Evolutionary conservation across 805 yeast species (phyloP), one percentile per base, ranked within the genome.

Genomic region (Cephaloascus fragrans): DNA sequence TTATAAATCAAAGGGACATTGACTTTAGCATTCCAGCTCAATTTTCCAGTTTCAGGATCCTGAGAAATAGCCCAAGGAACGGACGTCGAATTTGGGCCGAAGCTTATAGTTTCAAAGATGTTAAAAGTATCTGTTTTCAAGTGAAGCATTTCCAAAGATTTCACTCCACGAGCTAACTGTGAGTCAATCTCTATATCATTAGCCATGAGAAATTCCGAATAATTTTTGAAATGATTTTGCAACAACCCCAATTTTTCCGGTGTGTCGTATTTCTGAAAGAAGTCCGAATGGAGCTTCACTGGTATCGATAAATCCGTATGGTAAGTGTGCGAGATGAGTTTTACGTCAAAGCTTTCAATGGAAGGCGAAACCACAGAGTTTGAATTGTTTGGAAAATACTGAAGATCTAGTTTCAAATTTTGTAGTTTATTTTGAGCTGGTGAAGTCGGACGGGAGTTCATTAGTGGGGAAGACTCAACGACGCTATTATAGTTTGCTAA

Each of bases 291-390:
- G 17, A 67, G 43, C 19, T 56, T 53, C 36, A 61, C 47, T 4
- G 70, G 71, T 23, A 67, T 46, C 3, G 71, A 70, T 39, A 57
- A 64, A 18, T 63, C 69, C 3, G 70, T 52, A 32, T 53, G 48
- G 45, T 59, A 64, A 1, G 71, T 47, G 71, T 71, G 66, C 14
- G 62, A 53, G 2, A 66, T 61, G 5, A 66, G 47, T 41, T 62
- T 64, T 17, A 53, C 41, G 12, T 64, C 71, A 14, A 67, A 49
- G 41, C 42, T 48, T 15, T 53, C 46, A 15, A 67, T 60, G 8
- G 41, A 46, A 1, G 71, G 72, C 0, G 70, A 70, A 36, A 43
- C 45, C 14, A 44, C 31, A 2, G 45, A 38, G 4, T 47, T 41
- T 16, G 28, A 23, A 8, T 55, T 60, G 3, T 37, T 16, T 5